Evolutionary conservation across 1,284 basidiomycete genomes (phyloP).

Genomic region (Termitomyces sp.): DNA sequence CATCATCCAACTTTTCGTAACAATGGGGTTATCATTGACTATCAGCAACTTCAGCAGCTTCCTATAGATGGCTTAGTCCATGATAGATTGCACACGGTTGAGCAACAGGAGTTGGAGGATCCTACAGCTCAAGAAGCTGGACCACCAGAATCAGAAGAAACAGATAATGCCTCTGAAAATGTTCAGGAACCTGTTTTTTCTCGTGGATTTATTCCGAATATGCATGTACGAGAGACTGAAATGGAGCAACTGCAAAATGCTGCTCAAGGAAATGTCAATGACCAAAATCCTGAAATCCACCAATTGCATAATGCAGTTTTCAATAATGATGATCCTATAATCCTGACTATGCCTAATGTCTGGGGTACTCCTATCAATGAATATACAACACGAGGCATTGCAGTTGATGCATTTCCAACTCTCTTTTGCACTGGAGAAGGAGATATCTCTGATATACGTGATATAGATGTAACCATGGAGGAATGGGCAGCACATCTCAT

Average conservation of each 20-base stretch:
- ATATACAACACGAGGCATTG: slow-evolving; percentile 2
- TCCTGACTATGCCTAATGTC: slow-evolving; percentile 2
- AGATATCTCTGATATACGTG: slow-evolving; percentile 1
- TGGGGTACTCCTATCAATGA: neutral
- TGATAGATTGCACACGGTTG: neutral
- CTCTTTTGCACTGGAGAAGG: neutral
- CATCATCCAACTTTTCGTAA: neutral
- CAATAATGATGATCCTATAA: neutral
- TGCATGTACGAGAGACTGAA: neutral
- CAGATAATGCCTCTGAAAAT: neutral
- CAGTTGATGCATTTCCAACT: slow-evolving; percentile 7
- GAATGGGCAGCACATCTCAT: slow-evolving; percentile 3
- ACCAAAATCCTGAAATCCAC: neutral
- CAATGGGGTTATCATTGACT: neutral
- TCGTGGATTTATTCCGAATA: neutral
- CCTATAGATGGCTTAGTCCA: neutral
- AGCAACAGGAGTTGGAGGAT: neutral
- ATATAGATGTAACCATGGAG: no score
- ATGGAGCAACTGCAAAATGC: slow-evolving; percentile 2
- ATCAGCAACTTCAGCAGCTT: no score
- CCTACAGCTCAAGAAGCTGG: neutral
- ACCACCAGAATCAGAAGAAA: neutral
- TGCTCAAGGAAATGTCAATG: neutral
- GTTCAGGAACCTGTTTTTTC: neutral
- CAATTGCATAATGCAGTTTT: neutral